A percentile compares a stretch with the other conserved stretches of the same genome.
These are phyloP conservation scores for Daedaleopsis nitida DNA, from an alignment of 768 basidiomycete species.

Conservation along the genomic window DNA sequence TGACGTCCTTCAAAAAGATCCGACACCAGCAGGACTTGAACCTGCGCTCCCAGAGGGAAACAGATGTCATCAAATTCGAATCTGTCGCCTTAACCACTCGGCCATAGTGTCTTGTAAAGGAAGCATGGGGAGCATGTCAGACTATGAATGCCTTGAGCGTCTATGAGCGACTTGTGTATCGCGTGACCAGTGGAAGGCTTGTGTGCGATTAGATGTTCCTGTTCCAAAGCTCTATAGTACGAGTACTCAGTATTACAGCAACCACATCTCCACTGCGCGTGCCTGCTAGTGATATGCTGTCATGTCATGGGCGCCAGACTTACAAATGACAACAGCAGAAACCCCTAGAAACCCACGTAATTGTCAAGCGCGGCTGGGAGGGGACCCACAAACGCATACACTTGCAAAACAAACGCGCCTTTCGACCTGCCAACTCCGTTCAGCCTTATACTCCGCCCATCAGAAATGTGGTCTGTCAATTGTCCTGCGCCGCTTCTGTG, in stretches of 20 bases:
- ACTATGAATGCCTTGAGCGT: no score
- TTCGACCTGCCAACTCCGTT: background rate
- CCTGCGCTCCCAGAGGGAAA: constrained; percentile 26
- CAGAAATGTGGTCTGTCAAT: background rate
- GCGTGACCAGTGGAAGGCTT: no score
- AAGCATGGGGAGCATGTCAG: no score
- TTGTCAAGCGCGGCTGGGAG: background rate
- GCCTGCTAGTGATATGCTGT: no score
- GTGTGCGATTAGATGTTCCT: no score
- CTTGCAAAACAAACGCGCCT: background rate
- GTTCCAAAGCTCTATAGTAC: no score
- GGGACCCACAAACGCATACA: background rate
- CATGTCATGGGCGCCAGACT: no score
- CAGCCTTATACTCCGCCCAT: background rate
- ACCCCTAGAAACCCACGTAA: background rate
- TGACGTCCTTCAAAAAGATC: background rate
- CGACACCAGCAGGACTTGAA: constrained; percentile 71
- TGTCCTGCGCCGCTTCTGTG: background rate
- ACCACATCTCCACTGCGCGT: no score
- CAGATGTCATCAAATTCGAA: constrained; percentile 13
- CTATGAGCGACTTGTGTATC: no score
- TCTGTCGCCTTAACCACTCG: constrained; percentile 24
- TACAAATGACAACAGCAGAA: no score
- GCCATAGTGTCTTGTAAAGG: constrained; percentile 10
- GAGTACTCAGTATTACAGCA: no score